These are phyloP conservation scores for Botrytis porri DNA, from an alignment of 2,329 filamentous ascomycete genomes.

Conservation along the genomic window DNA sequence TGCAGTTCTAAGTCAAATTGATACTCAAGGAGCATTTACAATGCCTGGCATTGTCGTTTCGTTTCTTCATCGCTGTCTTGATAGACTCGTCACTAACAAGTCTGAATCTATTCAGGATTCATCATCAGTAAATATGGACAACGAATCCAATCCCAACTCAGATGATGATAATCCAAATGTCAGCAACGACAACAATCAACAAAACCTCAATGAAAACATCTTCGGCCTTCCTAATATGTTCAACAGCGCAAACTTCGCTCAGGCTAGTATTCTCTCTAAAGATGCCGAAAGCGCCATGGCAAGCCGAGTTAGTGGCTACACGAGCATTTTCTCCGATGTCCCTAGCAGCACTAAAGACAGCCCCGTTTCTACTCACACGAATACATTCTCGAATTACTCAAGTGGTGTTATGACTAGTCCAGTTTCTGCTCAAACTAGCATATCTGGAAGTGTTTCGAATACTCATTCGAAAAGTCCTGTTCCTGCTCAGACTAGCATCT, in stretches of 20 bases:
- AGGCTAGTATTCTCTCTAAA: background rate
- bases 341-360: background rate
- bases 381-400: background rate
- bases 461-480: background rate
- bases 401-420: background rate
- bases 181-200: background rate
- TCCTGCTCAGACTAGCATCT: background rate
- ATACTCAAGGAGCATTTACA: background rate
- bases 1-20: no score
- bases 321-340: background rate
- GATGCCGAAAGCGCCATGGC: background rate
- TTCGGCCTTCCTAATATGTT: background rate
- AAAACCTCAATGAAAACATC: background rate
- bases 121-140: background rate
- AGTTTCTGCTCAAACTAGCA: background rate
- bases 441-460: background rate
- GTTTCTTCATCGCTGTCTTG: background rate
- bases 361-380: background rate
- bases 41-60: background rate
- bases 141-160: background rate
- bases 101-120: background rate
- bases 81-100: background rate
- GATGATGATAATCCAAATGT: background rate
- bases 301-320: background rate
- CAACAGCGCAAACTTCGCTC: constrained; percentile 3